Conservation (phyloP, 1,284 basidiomycete genomes). For the Malassezia pachydermatis region DNA sequence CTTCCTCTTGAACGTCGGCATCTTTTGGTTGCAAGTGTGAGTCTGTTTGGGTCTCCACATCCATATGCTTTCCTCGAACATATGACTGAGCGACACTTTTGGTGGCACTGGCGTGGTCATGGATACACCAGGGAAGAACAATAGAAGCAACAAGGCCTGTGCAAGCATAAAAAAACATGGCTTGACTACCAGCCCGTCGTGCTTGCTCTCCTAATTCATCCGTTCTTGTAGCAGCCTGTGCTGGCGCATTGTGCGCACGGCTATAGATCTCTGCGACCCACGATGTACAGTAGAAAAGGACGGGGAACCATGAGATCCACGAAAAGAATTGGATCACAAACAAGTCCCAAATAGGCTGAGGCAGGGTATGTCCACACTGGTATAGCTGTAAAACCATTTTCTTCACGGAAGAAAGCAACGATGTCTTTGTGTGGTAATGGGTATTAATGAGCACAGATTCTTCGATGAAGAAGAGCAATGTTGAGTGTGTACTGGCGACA, state of each 20-base stretch:
- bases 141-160: slow-evolving; percentile 63
- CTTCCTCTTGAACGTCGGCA: neutral
- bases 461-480: slow-evolving; percentile 21
- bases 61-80: neutral
- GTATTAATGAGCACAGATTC: slow-evolving; percentile 22
- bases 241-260: slow-evolving; percentile 18
- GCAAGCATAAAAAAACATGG: slow-evolving; percentile 66
- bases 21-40: neutral
- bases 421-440: neutral
- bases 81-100: neutral
- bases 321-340: slow-evolving; percentile 39
- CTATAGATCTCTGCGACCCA: slow-evolving; percentile 42
- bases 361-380: slow-evolving; percentile 20
- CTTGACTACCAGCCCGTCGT: slow-evolving; percentile 69
- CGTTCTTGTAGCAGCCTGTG: slow-evolving; percentile 13
- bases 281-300: slow-evolving; percentile 35
- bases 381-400: slow-evolving; percentile 18
- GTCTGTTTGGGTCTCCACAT: neutral
- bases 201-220: slow-evolving; percentile 53
- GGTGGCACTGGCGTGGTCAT: slow-evolving; percentile 20
- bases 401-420: neutral
- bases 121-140: slow-evolving; percentile 63
- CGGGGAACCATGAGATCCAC: slow-evolving; percentile 42
- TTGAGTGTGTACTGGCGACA: slow-evolving; percentile 27
- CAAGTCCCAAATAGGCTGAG: slow-evolving; percentile 28